Evolutionary conservation across 2,329 filamentous ascomycete genomes (phyloP).

Genomic region (Colletotrichum sp.): DNA sequence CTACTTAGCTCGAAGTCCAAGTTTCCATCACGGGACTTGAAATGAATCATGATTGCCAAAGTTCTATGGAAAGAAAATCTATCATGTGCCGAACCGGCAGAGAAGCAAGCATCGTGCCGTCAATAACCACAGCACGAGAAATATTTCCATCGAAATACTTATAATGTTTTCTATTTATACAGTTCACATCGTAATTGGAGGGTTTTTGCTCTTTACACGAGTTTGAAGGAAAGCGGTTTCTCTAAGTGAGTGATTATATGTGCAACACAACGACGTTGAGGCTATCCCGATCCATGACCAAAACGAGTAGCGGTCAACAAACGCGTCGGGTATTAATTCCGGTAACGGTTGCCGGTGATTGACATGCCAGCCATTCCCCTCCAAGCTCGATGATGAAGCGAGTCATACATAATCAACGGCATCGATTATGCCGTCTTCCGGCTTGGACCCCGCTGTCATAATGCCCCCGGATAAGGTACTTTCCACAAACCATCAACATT

Average conservation of each 20-base stretch:
- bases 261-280: neutral
- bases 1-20: fast-evolving
- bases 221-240: fast-evolving
- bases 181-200: neutral
- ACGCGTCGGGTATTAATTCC: neutral
- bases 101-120: neutral
- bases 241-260: neutral
- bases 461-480: neutral
- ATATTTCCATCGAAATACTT: neutral
- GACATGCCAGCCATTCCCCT: neutral
- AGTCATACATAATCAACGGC: neutral
- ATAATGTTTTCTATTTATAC: fast-evolving
- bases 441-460: neutral
- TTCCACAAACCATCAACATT: neutral
- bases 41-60: neutral
- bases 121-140: fast-evolving
- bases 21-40: neutral
- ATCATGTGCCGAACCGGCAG: neutral
- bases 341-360: neutral
- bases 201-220: fast-evolving
- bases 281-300: neutral
- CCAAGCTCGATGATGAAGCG: neutral
- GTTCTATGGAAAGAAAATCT: neutral
- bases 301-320: neutral
- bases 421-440: neutral